Base-by-base conservation (phyloP, 2,329 filamentous ascomycete genomes). In the Aureobasidium pullulans region DNA sequence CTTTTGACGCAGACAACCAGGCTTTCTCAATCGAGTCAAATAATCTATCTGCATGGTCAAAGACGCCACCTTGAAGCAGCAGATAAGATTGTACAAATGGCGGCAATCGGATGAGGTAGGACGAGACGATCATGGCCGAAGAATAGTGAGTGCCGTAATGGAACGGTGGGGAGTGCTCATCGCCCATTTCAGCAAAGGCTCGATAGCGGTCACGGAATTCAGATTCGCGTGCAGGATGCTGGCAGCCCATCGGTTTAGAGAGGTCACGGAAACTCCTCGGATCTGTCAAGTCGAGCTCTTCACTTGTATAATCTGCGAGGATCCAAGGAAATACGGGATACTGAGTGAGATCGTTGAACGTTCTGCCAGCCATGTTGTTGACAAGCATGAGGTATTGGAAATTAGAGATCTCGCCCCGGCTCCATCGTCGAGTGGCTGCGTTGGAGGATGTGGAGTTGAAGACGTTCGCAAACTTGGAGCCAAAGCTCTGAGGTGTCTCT, bases 61-160 rank as follows among this genome's bases (percentile, higher is more conserved):
- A 99, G 40, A 84, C 90, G 5, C 93, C 93, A n/a, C 94, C 94
- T 72, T 99, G 94, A 1, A 99, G 82, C 8, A 97, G 78, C 19
- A 97, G 84, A 69, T 96, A 97, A 0, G 94, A 96, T 66, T 97
- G 90, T 28, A 96, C 93, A 70, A 97, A 99, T 0, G 94, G 94
- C 53, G 96, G 93, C 15, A 99, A 80, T 16, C 94, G 87, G 67
- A 99, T 96, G 42, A 99, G 81, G 68, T 96, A 99, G 0, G 92
- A 96, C 11, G 91, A 91, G 6, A 99, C 94, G 61, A 96, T 96
- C 94, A 97, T 99, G 7, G 94, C 94, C 2, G 94, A 97, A 1
- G 94, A 97, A 72, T 99, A 99, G 71, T 99, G 95, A 0, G 95
- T 99, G 16, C 94, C 94, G 66, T 97, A 99, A 70, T 99, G 94